Conservation (phyloP, 176 grass and related monocot genomes). For the Cenchrus purpureus region DNA sequence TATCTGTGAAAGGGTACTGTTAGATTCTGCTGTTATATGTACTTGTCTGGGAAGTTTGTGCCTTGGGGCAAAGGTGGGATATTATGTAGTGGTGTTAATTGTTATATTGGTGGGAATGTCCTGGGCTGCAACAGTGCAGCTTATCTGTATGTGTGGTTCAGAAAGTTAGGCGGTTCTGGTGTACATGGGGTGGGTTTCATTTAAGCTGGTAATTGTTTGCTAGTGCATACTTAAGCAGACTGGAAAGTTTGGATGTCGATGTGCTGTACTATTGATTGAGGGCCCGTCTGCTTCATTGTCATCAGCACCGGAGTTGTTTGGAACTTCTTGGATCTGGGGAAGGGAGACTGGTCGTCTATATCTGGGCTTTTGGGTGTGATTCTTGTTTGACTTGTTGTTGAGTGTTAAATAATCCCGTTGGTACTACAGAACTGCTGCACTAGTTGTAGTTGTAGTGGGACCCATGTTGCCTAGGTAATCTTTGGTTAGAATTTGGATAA, state of each 20-base stretch:
- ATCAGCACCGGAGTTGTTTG: conserved; percentile 4
- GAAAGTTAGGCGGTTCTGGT: conserved; percentile 10
- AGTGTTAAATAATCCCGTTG: background rate
- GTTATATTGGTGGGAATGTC: conserved; percentile 29
- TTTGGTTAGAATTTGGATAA: conserved; percentile 17
- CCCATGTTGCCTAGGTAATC: conserved; percentile 7
- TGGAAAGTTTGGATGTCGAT: conserved; percentile 40
- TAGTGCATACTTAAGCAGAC: conserved; percentile 22
- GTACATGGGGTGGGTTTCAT: conserved; percentile 34
- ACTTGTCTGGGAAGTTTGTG: background rate
- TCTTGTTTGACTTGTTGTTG: conserved; percentile 17
- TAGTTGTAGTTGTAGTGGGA: conserved; percentile 6
- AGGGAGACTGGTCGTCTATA: conserved; percentile 1
- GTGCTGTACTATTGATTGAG: conserved; percentile 32
- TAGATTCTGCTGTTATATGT: conserved; percentile 17
- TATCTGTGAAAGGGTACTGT: background rate
- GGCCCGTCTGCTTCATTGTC: conserved; percentile 11
- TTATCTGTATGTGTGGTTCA: conserved; percentile 24
- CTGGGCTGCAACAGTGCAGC: background rate
- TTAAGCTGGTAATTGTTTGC: conserved; percentile 32
- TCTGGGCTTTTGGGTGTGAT: conserved; percentile 10
- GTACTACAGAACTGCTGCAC: background rate
- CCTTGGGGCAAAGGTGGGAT: background rate
- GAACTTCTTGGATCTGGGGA: conserved; percentile 23
- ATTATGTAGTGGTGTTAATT: conserved; percentile 21